phyloP scores from a whole-genome alignment of 768 basidiomycete genomes.

The Guyanaporus albipodus region DNA sequence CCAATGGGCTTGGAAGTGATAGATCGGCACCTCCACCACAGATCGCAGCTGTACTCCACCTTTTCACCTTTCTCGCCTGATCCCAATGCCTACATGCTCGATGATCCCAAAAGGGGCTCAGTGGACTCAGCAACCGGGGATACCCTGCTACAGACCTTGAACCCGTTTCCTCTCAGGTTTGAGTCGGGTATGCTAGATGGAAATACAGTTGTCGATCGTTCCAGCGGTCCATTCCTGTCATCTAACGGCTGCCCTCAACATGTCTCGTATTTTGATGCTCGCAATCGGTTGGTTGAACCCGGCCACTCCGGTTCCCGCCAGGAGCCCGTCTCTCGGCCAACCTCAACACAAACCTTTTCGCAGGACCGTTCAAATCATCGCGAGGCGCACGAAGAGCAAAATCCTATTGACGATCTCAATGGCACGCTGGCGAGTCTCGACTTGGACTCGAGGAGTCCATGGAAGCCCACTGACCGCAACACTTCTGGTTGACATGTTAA shows the following conservation, averaged over 20 bases:
- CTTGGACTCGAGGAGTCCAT: conserved; percentile 44
- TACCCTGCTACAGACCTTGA: conserved; percentile 44
- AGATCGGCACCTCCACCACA: conserved; percentile 18
- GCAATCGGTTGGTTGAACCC: conserved; percentile 37
- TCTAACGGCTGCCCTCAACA: conserved; percentile 44
- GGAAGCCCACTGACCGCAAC: conserved; percentile 26
- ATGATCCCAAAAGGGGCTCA: conserved; percentile 34
- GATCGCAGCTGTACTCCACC: conserved; percentile 21
- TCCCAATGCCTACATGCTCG: conserved; percentile 46
- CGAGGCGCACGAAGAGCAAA: conserved; percentile 39
- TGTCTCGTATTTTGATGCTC: conserved; percentile 41
- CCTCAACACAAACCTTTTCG: conserved; percentile 42
- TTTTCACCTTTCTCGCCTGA: conserved; percentile 85
- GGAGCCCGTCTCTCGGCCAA: conserved; percentile 52
- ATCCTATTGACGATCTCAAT: conserved; percentile 65
- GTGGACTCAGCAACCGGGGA: conserved; percentile 37
- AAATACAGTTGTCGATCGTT: conserved; percentile 33
- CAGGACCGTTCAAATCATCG: conserved; percentile 22
- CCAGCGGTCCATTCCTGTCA: conserved; percentile 44
- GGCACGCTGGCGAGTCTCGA: conserved; percentile 74
- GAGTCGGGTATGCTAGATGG: conserved; percentile 35
- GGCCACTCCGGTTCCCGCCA: conserved; percentile 40
- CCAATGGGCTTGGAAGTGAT: conserved; percentile 9
- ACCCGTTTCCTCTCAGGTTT: conserved; percentile 51
- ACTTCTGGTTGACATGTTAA: conserved; percentile 14